Percentiles rank a stretch among this genome's conserved stretches.
Evolutionary conservation across 2,329 filamentous ascomycete genomes (phyloP).

Genomic region (Blumeria graminis): DNA sequence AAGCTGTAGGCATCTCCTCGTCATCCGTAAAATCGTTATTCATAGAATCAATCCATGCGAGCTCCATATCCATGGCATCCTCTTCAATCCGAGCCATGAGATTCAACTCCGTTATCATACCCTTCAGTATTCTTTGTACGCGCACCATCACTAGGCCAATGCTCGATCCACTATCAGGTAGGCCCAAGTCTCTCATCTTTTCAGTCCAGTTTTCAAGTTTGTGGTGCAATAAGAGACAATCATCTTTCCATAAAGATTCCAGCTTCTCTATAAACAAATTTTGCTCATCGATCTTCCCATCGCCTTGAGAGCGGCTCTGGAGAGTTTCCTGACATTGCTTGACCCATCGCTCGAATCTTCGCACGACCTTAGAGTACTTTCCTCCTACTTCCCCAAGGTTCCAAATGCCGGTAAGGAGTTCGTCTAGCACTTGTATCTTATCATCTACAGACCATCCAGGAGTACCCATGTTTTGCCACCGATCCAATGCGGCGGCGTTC

Average conservation of each 20-base stretch:
- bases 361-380: conserved; percentile 28
- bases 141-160: conserved; percentile 24
- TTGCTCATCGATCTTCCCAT: conserved; percentile 15
- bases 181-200: conserved; percentile 24
- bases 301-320: conserved; percentile 17
- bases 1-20: conserved; percentile 8
- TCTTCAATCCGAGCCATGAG: conserved; percentile 36
- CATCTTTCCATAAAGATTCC: conserved; percentile 32
- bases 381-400: conserved; percentile 29
- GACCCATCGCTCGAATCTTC: conserved; percentile 36
- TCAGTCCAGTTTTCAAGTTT: conserved; percentile 29
- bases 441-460: conserved; percentile 23
- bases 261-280: conserved; percentile 29
- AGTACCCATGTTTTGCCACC: conserved; percentile 20
- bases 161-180: conserved; percentile 15
- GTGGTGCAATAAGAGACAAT: conserved; percentile 26
- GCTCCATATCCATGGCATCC: conserved; percentile 30
- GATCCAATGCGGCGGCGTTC: conserved; percentile 27
- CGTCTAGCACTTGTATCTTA: conserved; percentile 31
- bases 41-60: conserved; percentile 31
- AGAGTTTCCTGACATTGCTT: conserved; percentile 23
- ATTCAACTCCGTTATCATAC: conserved; percentile 37
- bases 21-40: conserved; percentile 18
- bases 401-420: conserved; percentile 32
- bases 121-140: conserved; percentile 25